These are phyloP conservation scores for Trametes sp. DNA, from an alignment of 1,284 basidiomycete species.

Conservation along the genomic window DNA sequence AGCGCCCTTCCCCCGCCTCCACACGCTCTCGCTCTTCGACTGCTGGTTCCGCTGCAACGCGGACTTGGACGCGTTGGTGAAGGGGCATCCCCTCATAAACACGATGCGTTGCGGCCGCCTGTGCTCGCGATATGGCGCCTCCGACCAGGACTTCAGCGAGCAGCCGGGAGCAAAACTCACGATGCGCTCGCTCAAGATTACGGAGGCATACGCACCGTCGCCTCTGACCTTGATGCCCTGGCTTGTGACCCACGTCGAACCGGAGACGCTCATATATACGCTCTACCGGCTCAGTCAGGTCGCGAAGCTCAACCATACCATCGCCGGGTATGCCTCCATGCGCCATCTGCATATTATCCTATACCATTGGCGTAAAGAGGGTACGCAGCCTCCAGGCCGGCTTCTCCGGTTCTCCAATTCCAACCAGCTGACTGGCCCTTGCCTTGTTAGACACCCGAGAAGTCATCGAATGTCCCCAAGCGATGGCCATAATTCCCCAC, in stretches of 20 bases:
- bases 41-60: slow-evolving; percentile 28
- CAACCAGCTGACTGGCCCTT: too few species aligned
- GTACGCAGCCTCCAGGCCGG: slow-evolving; percentile 5
- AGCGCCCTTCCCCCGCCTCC: slow-evolving; percentile 17
- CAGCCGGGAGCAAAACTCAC: slow-evolving; percentile 3
- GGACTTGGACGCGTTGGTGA: slow-evolving; percentile 23
- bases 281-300: slow-evolving; percentile 28
- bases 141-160: neutral
- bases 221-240: slow-evolving; percentile 29
- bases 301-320: slow-evolving; percentile 22
- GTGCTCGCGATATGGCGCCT: slow-evolving; percentile 20
- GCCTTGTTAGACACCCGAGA: slow-evolving; percentile 13
- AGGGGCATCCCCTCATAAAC: slow-evolving; percentile 19
- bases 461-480: slow-evolving; percentile 14
- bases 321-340: slow-evolving; percentile 19
- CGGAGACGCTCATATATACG: slow-evolving; percentile 24
- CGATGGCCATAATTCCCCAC: slow-evolving; percentile 19
- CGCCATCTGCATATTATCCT: slow-evolving; percentile 27
- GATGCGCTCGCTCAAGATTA: slow-evolving; percentile 26
- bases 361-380: slow-evolving; percentile 26
- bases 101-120: slow-evolving; percentile 27
- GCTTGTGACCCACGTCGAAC: slow-evolving; percentile 21
- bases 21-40: slow-evolving; percentile 26
- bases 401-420: too few species aligned
- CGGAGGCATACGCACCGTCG: slow-evolving; percentile 29